These are phyloP conservation scores for Diaporthe caulivora DNA, from an alignment of 2,329 filamentous ascomycete genomes.

Conservation along the genomic window DNA sequence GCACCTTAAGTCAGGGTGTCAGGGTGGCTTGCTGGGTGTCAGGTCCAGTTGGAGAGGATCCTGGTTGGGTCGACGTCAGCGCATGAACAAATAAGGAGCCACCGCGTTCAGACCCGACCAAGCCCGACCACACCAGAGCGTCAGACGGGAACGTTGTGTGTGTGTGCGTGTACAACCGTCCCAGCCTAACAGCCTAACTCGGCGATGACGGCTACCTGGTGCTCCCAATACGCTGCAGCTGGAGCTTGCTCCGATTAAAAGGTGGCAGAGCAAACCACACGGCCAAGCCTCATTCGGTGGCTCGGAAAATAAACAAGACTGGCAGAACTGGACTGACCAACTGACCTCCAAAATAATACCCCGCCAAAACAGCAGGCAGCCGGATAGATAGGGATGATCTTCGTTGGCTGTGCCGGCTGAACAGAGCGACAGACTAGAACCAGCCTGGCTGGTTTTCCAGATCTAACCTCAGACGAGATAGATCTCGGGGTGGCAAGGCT, in stretches of 20 bases:
- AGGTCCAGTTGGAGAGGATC: conserved; percentile 52
- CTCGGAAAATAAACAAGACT: conserved; percentile 16
- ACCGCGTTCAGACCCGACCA: conserved; percentile 32
- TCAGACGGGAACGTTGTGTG: conserved; percentile 21
- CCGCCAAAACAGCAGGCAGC: conserved; percentile 21
- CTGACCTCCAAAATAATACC: conserved; percentile 3
- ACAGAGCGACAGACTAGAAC: too few relatives aligned
- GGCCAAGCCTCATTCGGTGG: conserved; percentile 19
- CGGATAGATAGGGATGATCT: conserved; percentile 8
- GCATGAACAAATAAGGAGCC: conserved; percentile 51
- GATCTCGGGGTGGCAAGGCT: background rate
- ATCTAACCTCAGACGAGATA: conserved; percentile 19
- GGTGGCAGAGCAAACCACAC: conserved; percentile 6
- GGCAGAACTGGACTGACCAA: too few relatives aligned
- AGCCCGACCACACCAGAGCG: conserved; percentile 14
- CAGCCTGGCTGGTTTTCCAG: background rate
- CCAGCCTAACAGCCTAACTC: background rate
- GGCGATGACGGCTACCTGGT: conserved; percentile 1
- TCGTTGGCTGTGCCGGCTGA: background rate
- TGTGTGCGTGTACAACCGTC: conserved; percentile 11
- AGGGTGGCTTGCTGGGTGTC: too few relatives aligned
- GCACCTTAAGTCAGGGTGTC: too few relatives aligned
- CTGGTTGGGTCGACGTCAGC: conserved; percentile 63
- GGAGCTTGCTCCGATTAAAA: conserved; percentile 12
- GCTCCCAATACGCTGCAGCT: background rate